Evolutionary conservation across 768 basidiomycete species (phyloP).

Genomic region (Lactarius quietus): DNA sequence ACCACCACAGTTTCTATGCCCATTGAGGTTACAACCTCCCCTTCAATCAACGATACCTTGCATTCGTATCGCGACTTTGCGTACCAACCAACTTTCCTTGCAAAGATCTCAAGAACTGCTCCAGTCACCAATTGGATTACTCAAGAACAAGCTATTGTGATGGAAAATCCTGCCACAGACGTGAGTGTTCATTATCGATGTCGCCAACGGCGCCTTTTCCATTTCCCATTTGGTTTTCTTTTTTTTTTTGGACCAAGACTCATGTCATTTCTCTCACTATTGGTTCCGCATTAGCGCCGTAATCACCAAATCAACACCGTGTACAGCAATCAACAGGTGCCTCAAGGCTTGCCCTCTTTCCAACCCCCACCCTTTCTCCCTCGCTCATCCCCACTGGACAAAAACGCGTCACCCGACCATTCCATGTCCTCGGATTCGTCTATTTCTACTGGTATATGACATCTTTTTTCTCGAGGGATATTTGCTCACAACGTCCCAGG

Average conservation of each 20-base stretch:
- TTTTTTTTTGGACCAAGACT: conserved; percentile 9
- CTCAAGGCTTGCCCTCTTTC: conserved; percentile 24
- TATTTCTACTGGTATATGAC: conserved; percentile 46
- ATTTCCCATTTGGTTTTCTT: not conserved
- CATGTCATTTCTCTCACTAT: conserved; percentile 13
- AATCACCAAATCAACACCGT: conserved; percentile 26
- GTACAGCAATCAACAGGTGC: conserved; percentile 26
- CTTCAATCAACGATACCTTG: conserved; percentile 42
- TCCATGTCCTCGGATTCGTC: conserved; percentile 32
- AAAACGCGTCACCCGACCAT: conserved; percentile 31
- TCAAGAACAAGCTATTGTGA: conserved; percentile 37
- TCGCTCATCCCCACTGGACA: conserved; percentile 23
- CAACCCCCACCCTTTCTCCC: conserved; percentile 24
- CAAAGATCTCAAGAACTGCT: conserved; percentile 30
- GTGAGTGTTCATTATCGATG: conserved; percentile 22
- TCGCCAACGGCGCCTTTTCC: not conserved
- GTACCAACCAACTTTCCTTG: conserved; percentile 34
- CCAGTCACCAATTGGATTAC: conserved; percentile 48
- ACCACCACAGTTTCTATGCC: conserved; percentile 53
- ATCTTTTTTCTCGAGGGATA: conserved; percentile 59
- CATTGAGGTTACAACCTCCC: conserved; percentile 58
- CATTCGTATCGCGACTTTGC: conserved; percentile 36
- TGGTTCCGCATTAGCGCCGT: conserved; percentile 26
- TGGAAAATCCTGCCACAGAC: conserved; percentile 24
- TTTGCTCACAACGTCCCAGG: conserved; percentile 56